These are phyloP conservation scores for Starmerella kuoi DNA, from an alignment of 805 yeast species.

Conservation along the genomic window DNA sequence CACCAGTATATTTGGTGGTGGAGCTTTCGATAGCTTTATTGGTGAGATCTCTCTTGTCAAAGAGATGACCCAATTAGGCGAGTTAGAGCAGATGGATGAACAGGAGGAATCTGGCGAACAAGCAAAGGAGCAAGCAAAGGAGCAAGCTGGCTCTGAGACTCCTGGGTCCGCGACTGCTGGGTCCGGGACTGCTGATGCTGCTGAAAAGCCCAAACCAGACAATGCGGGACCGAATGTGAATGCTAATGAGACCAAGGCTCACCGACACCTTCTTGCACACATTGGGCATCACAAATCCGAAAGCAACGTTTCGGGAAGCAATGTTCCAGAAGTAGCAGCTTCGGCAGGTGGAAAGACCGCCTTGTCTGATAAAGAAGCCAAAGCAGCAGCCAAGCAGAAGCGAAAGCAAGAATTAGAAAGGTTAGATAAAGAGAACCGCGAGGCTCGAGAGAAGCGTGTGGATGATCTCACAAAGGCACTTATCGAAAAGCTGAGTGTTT, in stretches of 20 bases:
- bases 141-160: conserved; percentile 8
- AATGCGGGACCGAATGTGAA: not conserved
- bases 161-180: not conserved
- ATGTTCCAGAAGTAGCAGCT: not conserved
- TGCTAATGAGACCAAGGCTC: not conserved
- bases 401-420: conserved; percentile 28
- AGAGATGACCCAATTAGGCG: conserved; percentile 56
- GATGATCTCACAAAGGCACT: conserved; percentile 71
- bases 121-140: conserved; percentile 13
- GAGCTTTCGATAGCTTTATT: conserved; percentile 71
- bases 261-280: conserved; percentile 2
- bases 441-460: conserved; percentile 24
- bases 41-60: conserved; percentile 75
- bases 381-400: conserved; percentile 28
- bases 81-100: conserved; percentile 36
- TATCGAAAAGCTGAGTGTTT: conserved; percentile 48
- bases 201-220: too few relatives aligned
- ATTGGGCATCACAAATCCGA: not conserved
- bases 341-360: not conserved
- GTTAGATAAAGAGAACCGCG: conserved; percentile 36
- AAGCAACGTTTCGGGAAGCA: not conserved
- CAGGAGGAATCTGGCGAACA: conserved; percentile 4
- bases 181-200: not conserved
- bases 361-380: conserved; percentile 19
- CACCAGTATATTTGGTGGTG: conserved; percentile 80